Conservation (phyloP, 176 grass and related monocot species). For the Eleusine indica region DNA sequence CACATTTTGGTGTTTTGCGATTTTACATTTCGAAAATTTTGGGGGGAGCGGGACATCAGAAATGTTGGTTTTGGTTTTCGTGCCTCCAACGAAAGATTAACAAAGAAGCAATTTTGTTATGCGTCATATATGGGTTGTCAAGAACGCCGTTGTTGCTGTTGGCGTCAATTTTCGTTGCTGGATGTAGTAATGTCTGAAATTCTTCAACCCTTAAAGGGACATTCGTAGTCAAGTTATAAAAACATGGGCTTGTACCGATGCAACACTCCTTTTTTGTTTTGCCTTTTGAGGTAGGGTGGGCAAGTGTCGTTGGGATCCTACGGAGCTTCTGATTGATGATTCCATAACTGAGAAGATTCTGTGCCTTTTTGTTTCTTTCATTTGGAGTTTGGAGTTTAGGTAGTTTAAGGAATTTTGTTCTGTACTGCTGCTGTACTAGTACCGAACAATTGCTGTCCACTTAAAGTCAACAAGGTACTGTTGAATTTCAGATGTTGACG, state of each 20-base stretch:
- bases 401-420: background rate
- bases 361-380: background rate
- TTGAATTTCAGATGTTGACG: background rate
- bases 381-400: background rate
- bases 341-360: background rate
- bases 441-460: background rate
- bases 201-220: background rate
- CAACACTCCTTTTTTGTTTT: background rate
- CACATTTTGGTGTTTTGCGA: background rate
- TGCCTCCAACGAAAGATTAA: background rate
- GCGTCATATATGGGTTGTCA: background rate
- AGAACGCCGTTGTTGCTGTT: background rate
- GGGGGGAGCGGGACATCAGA: background rate
- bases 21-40: background rate
- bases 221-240: background rate
- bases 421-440: slow-evolving; percentile 18
- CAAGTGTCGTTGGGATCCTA: background rate
- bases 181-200: slow-evolving; percentile 21
- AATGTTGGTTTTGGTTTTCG: background rate
- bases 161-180: background rate
- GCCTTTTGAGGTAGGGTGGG: background rate
- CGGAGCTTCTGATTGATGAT: background rate
- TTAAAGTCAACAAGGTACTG: background rate
- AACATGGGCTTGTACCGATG: background rate
- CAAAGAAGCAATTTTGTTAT: background rate